Evolutionary conservation across 1,139 yeast genomes (phyloP).

Genomic region (Scheffersomyces segobiensis): DNA sequence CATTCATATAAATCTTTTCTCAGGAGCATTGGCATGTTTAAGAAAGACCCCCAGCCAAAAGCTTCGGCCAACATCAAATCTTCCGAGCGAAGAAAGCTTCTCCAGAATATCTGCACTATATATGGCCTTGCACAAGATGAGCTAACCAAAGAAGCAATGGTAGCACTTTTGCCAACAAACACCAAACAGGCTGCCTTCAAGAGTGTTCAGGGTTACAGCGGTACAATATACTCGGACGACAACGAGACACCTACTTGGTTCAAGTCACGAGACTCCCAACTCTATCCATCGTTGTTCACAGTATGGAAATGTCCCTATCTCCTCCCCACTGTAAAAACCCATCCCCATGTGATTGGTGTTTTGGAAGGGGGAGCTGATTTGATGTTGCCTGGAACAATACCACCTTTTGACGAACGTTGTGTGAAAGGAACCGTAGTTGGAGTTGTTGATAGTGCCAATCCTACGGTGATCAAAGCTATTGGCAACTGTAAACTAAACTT

Average conservation of each 20-base stretch:
- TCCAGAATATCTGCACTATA: constrained; percentile 45
- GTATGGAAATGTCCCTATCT: constrained; percentile 70
- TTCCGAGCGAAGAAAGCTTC: constrained; percentile 71
- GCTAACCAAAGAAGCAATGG: constrained; percentile 48
- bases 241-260: constrained; percentile 74
- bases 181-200: constrained; percentile 69
- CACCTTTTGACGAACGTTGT: constrained; percentile 63
- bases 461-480: constrained; percentile 70
- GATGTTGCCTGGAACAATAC: constrained; percentile 88
- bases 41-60: constrained; percentile 47
- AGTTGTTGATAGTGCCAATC: constrained; percentile 60
- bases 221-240: constrained; percentile 65
- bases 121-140: constrained; percentile 47
- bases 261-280: constrained; percentile 51
- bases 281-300: constrained; percentile 73
- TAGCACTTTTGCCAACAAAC: constrained; percentile 55
- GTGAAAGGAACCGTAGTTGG: constrained; percentile 65
- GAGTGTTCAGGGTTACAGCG: constrained; percentile 54
- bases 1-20: background rate
- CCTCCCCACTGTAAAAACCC: constrained; percentile 69
- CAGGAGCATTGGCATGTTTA: constrained; percentile 10
- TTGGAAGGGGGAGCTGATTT: constrained; percentile 80
- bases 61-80: constrained; percentile 78
- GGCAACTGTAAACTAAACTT: constrained; percentile 66
- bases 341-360: constrained; percentile 65